Percentiles rank a stretch among this genome's conserved stretches.
Evolutionary conservation across 2,329 filamentous ascomycete species (phyloP).

Genomic region (Penicillium expansum): DNA sequence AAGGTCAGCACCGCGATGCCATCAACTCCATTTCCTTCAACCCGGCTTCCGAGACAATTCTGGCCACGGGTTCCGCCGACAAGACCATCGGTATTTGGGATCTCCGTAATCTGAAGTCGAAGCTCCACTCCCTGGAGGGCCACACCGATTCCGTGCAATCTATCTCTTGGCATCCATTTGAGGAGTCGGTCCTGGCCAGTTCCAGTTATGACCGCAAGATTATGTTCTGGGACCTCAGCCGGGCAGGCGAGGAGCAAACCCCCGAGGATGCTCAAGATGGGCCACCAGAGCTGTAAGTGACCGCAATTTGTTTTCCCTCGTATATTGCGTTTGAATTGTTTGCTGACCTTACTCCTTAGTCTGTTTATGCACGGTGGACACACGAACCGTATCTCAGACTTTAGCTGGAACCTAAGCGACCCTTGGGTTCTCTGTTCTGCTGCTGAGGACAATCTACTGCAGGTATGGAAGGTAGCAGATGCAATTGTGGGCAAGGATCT

Average conservation of each 20-base stretch:
- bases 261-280: constrained; percentile 95
- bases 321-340: background rate
- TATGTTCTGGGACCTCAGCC: constrained; percentile 93
- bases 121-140: constrained; percentile 83
- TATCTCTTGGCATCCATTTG: constrained; percentile 89
- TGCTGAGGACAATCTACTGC: constrained; percentile 93
- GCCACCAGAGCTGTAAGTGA: constrained; percentile 81
- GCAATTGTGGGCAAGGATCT: constrained; percentile 76
- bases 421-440: constrained; percentile 95
- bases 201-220: constrained; percentile 90
- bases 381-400: constrained; percentile 94
- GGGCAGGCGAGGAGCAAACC: constrained; percentile 88
- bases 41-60: constrained; percentile 79
- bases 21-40: constrained; percentile 98
- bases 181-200: constrained; percentile 83
- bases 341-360: constrained; percentile 43
- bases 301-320: background rate
- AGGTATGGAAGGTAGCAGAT: constrained; percentile 87
- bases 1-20: constrained; percentile 79
- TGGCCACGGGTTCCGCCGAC: constrained; percentile 92
- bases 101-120: constrained; percentile 82
- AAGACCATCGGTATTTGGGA: constrained; percentile 97
- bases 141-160: constrained; percentile 89
- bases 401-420: constrained; percentile 96
- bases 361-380: constrained; percentile 99